Percentiles rank a stretch among this genome's conserved stretches.
Conservation (phyloP, 257 asterid genomes). For the Plantago major region DNA sequence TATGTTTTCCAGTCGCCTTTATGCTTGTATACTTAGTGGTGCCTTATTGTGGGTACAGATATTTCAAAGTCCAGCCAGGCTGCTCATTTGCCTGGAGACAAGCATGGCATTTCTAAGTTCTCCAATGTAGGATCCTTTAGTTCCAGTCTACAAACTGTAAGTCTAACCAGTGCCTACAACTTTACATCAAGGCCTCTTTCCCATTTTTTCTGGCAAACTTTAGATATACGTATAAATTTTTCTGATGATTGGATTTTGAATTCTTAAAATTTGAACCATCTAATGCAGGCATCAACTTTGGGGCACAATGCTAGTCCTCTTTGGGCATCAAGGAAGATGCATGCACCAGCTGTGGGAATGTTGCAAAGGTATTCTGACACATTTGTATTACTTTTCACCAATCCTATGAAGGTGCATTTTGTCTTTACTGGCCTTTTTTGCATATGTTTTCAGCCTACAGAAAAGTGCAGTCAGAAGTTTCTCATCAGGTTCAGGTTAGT, state of each 20-base stretch:
- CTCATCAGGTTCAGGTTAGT: constrained; percentile 72
- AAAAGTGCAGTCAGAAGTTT: constrained; percentile 37
- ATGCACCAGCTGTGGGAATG: constrained; percentile 36
- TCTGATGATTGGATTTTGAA: constrained; percentile 11
- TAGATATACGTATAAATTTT: constrained; percentile 9
- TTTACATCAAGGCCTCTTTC: constrained; percentile 15
- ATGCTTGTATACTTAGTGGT: constrained; percentile 5
- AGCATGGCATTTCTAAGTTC: constrained; percentile 30
- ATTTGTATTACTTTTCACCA: constrained; percentile 19
- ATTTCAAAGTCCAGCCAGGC: constrained; percentile 31
- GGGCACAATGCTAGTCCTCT: constrained; percentile 39
- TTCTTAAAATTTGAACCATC: constrained; percentile 21
- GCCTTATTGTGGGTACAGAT: constrained; percentile 30
- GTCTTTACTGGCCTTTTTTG: constrained; percentile 19
- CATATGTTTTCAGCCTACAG: constrained; percentile 38
- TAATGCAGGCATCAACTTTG: constrained; percentile 38
- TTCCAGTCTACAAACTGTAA: constrained; percentile 31
- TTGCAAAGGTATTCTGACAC: constrained; percentile 43
- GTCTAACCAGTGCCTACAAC: constrained; percentile 25
- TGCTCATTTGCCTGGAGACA: constrained; percentile 30
- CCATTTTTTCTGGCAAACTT: constrained; percentile 15
- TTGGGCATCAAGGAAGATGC: constrained; percentile 37
- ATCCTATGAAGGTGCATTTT: not conserved
- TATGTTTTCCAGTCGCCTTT: constrained; percentile 2
- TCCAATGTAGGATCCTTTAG: constrained; percentile 28